Evolutionary conservation across 768 basidiomycete genomes (phyloP), one percentile per base, ranked within the genome.

Genomic region (Leccinellum rugosiceps): DNA sequence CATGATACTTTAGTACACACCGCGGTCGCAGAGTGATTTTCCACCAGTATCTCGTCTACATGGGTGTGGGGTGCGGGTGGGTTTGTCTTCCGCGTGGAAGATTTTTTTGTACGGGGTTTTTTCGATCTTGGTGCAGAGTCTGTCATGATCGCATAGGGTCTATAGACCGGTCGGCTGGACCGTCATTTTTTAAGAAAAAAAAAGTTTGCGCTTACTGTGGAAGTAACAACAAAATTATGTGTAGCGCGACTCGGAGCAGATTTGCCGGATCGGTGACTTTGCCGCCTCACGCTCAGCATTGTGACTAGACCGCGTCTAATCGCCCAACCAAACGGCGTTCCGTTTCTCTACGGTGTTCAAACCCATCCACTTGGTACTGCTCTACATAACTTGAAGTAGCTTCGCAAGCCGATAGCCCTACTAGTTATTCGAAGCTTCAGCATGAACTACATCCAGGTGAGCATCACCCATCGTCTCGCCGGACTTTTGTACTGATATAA

Each of bases 381-480:
- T 53, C 21, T 41, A 46, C 47, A 45, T 14, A 59, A 11, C 61
- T 50, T 50, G 52, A 25, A 44, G 6, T 51, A 47, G 51, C 41
- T 52, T 54, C 34, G 44, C 55, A 32, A 53, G 52, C n/a, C 34
- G 30, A 48, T 6, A 46, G 28, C 5, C n/a, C 45, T 28, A 6
- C 45, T 26, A 15, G 50, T 38, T 23, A 35, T 14, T 48, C 38
- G 13, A 15, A 57, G 6, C 54, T 48, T 34, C 57, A 53, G 50
- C 58, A 82, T 82, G 81, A 84, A 83, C 64, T 84, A 84, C 71
- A 82, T 84, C 56, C 82, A 83, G 71, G 80, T 85, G 31, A 65
- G 72, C 58, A 38, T 23, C 19, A 13, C 7, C 19, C 19, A 30
- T 58, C 34, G 41, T 50, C 26, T 23, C 26, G 43, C 49, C 43